Conservation (phyloP, 2,329 filamentous ascomycete genomes). For the Fusarium scirpi region DNA sequence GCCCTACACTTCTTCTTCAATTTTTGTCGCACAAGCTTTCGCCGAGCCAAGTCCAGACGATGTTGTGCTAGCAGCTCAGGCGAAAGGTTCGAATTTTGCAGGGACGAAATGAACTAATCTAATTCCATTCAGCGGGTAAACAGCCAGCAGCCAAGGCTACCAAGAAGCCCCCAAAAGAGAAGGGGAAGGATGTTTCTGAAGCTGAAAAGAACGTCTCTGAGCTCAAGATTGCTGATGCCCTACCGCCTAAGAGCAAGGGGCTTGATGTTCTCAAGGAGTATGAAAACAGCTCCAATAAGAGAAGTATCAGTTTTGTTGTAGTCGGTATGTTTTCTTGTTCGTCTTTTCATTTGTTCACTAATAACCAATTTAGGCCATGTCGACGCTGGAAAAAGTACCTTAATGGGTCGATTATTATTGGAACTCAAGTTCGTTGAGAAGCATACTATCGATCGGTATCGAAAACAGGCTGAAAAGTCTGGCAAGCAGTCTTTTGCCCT, state of each 20-base stretch:
- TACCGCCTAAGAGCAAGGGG: slow-evolving; percentile 77
- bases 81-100: slow-evolving; percentile 80
- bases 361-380: slow-evolving; percentile 77
- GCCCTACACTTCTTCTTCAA: slow-evolving; percentile 63
- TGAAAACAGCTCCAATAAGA: slow-evolving; percentile 79
- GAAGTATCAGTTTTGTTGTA: slow-evolving; percentile 89
- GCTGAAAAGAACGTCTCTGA: slow-evolving; percentile 48
- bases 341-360: background rate
- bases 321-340: slow-evolving; percentile 73
- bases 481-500: slow-evolving; percentile 96
- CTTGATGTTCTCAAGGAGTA: slow-evolving; percentile 87
- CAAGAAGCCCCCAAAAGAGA: slow-evolving; percentile 58
- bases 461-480: slow-evolving; percentile 87
- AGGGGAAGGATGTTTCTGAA: slow-evolving; percentile 50
- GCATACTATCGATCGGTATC: slow-evolving; percentile 87
- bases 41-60: slow-evolving; percentile 92
- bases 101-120: slow-evolving; percentile 65
- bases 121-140: slow-evolving; percentile 66
- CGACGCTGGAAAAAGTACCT: slow-evolving; percentile 95
- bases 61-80: slow-evolving; percentile 86
- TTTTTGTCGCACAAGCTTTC: slow-evolving; percentile 73
- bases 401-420: slow-evolving; percentile 94
- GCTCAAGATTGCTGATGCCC: slow-evolving; percentile 63
- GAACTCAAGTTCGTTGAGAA: slow-evolving; percentile 91
- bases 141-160: slow-evolving; percentile 57